Evolutionary conservation across 768 basidiomycete genomes (phyloP), one percentile per base, ranked within the genome.

Genomic region (Mycena floridula): DNA sequence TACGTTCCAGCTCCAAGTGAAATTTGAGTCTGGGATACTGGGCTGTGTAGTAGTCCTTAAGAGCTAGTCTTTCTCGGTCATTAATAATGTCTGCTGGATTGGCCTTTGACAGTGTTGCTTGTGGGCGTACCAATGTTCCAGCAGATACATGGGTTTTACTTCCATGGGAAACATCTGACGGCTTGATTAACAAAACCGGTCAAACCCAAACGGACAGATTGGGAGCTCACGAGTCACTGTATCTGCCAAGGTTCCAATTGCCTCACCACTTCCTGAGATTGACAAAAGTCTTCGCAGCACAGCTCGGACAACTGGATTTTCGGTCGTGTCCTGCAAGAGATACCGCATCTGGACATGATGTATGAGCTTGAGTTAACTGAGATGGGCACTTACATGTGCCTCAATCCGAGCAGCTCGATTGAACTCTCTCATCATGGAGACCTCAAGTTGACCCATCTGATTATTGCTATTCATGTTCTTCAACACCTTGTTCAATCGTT

Each of bases 401-500:
- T 48, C 40, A 3, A 59, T n/a, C 7, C 42, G 26, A 3, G 47
- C 13, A 25, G 38, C 44, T 5, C 55, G 49, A 16, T 45, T 24
- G 35, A 56, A 62, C 24, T 55, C 53, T 3, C 62, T 40, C 50
- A 63, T 56, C 58, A 63, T 58, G 0, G 58, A 59, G 2, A 61
- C 50, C 40, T 64, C 62, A 0, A 61, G 43, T 25, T 57, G 59
- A 3, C 63, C 62, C 11, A 49, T 48, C 38, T 54, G 50, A 39
- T 59, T 60, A 40, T 62, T 64, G 11, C 50, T 51, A 23, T 61
- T 60, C 12, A 52, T 48, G 37, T 47, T 52, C 45, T 62, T 62
- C 8, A 64, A 43, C 3, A 55, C n/a, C 43, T 59, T 59, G 50
- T 64, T 64, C n/a, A 64, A 47, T 1, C 58, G 50, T 28, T 64